phyloP scores from a whole-genome alignment of 257 asterid genomes.

The Ophiorrhiza pumila region DNA sequence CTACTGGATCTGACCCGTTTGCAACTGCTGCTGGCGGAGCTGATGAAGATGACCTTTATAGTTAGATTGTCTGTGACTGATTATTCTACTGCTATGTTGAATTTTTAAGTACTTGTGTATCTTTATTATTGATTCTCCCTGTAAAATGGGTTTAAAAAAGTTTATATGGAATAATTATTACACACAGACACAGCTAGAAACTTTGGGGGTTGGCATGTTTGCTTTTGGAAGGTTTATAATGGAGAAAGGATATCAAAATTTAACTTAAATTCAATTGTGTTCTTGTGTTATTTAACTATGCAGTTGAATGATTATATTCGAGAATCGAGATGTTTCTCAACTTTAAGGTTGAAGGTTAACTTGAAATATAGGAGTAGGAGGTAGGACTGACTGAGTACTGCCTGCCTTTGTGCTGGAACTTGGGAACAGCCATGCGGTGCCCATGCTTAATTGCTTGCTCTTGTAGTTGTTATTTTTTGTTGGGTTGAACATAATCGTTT shows the following conservation, averaged over 20 bases:
- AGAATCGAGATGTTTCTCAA: too few relatives aligned
- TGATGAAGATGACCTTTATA: slow-evolving; percentile 41
- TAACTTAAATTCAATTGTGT: not conserved
- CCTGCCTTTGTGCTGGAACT: not conserved
- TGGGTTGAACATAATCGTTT: not conserved
- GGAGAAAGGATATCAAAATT: not conserved
- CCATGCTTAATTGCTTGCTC: not conserved
- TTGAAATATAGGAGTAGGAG: too few relatives aligned
- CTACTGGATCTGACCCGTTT: slow-evolving; percentile 53
- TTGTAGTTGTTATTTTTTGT: not conserved
- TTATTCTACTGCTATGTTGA: slow-evolving; percentile 1
- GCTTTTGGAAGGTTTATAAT: not conserved
- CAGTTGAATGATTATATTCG: too few relatives aligned
- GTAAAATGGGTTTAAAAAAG: slow-evolving; percentile 14
- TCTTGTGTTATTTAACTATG: not conserved
- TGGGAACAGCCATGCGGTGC: not conserved
- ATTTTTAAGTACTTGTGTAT: not conserved
- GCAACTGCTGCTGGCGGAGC: slow-evolving; percentile 34
- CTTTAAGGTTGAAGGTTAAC: too few relatives aligned
- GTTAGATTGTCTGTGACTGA: slow-evolving; percentile 17
- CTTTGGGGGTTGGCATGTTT: not conserved
- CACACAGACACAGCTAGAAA: slow-evolving; percentile 9
- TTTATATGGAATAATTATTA: slow-evolving; percentile 8
- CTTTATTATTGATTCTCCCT: not conserved
- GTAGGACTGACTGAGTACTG: too few relatives aligned